Conservation (phyloP, 164 flowering plant species). For the Brasenia schreberi region DNA sequence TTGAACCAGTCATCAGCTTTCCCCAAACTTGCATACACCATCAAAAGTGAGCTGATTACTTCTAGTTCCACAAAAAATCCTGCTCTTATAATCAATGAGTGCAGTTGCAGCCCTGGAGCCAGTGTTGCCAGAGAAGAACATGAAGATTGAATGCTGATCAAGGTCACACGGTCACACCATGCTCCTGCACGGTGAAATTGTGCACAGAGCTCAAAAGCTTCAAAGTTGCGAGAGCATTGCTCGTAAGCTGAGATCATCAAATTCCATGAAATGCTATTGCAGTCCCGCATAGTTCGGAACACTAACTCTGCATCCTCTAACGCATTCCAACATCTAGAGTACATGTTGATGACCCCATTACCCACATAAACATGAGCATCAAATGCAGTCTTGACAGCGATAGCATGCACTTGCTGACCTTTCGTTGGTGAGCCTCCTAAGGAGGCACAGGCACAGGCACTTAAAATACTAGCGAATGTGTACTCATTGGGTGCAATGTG, state of each 20-base stretch:
- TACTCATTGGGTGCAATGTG: conserved; percentile 47
- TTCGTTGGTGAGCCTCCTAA: conserved; percentile 4
- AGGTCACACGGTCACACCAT: conserved; percentile 50
- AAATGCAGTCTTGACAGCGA: conserved; percentile 39
- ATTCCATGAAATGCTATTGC: conserved; percentile 55
- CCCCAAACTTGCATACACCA: conserved; percentile 46
- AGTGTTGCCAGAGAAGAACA: conserved; percentile 10
- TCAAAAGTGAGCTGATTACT: conserved; percentile 49
- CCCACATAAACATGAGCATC: conserved; percentile 43
- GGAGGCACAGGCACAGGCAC: conserved; percentile 12
- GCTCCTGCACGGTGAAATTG: conserved; percentile 34
- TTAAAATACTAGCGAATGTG: conserved; percentile 42
- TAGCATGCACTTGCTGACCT: conserved; percentile 58
- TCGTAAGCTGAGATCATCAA: conserved; percentile 58
- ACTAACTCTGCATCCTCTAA: conserved; percentile 35
- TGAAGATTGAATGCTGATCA: conserved; percentile 33
- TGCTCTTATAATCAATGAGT: conserved; percentile 32
- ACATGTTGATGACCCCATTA: conserved; percentile 73
- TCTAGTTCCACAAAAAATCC: conserved; percentile 29
- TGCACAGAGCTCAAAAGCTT: conserved; percentile 28
- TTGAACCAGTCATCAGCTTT: conserved; percentile 25
- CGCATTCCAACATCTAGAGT: conserved; percentile 21
- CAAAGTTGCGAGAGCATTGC: conserved; percentile 11
- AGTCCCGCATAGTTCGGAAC: conserved; percentile 27
- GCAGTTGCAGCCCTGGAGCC: conserved; percentile 30